Evolutionary conservation across 2,329 filamentous ascomycete genomes (phyloP), one percentile per base, ranked within the genome.

Genomic region (Penicillium occitanis): DNA sequence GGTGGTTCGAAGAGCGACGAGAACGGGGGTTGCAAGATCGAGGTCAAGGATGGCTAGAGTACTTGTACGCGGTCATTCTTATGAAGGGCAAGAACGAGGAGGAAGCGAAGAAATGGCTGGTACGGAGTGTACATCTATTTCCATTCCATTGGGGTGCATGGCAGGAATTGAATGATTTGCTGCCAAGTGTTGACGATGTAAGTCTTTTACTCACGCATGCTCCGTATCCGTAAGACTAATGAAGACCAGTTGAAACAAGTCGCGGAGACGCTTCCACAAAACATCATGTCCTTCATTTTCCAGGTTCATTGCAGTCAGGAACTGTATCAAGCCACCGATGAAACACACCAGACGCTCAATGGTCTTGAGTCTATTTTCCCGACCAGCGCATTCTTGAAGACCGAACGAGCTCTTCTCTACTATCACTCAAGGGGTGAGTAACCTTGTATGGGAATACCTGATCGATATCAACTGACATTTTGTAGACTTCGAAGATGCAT

Each of bases 111-210:
- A 87, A 91, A 69, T 97, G 91, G 85, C 84, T 99, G n/a, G 83
- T 97, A 61, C 86, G 88, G 69, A 97, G 93, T 74, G 91, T 97
- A 10, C 91, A 96, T 75, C 82, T 92, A 48, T 96, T 93, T 73
- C 91, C 93, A 1, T 97, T 93, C 86, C 97, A 98, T 75, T 99
- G 95, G 95, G 92, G 93, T 7, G 93, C 93, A 68, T 99, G 95
- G 95, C 86, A 95, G 66, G 95, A 99, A 79, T 87, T 99, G 77
- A 91, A 91, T 3, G 89, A 89, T 46, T 83, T 98, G 30, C 87
- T 97, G 67, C 87, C 88, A 42, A 88, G 90, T 40, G 85, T 90
- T 8, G 93, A 97, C 77, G 92, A 97, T 78, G 90, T 95, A 78
- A 78, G 88, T 81, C 68, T 42, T 13, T 44, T 60, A 17, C 19